phyloP scores from a whole-genome alignment of 2,329 filamentous ascomycete species.

The Monosporascus sp. region DNA sequence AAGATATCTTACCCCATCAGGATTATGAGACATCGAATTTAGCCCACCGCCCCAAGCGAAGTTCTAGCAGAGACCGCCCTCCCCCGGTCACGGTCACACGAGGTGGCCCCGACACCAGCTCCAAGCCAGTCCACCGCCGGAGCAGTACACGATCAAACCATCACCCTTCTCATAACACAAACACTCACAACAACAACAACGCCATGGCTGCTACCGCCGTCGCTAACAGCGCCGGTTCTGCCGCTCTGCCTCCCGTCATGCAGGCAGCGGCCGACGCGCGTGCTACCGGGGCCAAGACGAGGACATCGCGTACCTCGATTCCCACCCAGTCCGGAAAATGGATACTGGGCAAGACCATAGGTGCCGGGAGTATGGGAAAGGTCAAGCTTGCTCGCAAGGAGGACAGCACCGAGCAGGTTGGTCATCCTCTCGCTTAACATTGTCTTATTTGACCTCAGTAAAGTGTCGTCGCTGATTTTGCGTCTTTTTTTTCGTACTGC shows the following conservation, averaged over 20 bases:
- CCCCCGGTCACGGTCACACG: conserved; percentile 35
- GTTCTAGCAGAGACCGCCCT: conserved; percentile 58
- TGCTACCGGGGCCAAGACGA: conserved; percentile 43
- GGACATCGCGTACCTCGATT: conserved; percentile 72
- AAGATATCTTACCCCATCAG: conserved; percentile 49
- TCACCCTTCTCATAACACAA: conserved; percentile 6
- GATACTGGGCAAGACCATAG: conserved; percentile 94
- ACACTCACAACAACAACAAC: conserved; percentile 22
- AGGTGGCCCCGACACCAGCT: conserved; percentile 44
- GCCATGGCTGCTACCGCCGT: conserved; percentile 47
- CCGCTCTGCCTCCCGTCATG: conserved; percentile 44
- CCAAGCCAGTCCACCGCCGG: conserved; percentile 42
- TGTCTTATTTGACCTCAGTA: neutral
- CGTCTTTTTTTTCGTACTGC: conserved; percentile 1
- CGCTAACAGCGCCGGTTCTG: conserved; percentile 49
- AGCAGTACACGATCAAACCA: conserved; percentile 46
- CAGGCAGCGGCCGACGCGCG: conserved; percentile 42
- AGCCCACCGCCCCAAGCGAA: conserved; percentile 58
- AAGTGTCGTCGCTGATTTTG: conserved; percentile 1
- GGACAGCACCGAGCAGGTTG: conserved; percentile 85
- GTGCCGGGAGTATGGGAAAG: conserved; percentile 97
- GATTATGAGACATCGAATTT: conserved; percentile 71
- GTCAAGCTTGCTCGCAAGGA: conserved; percentile 91
- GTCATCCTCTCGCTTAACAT: conserved; percentile 21
- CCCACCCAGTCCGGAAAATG: conserved; percentile 87